A percentile compares a stretch with the other conserved stretches of the same genome.
Evolutionary conservation across 805 yeast species (phyloP).

Genomic region (Ogataea pignaliae): DNA sequence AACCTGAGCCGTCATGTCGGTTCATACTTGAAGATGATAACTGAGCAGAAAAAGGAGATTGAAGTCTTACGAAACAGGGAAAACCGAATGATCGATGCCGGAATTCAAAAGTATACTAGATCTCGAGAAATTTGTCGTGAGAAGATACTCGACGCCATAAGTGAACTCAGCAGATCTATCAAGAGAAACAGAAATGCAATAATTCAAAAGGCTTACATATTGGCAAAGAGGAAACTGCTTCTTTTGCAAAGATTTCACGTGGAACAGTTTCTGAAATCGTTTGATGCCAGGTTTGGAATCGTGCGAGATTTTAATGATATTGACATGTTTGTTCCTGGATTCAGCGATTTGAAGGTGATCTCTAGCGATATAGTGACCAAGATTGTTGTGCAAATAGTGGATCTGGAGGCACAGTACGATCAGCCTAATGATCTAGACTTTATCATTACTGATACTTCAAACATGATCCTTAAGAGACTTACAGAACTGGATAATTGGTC

Average conservation of each 20-base stretch:
- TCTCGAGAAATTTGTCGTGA: constrained; percentile 36
- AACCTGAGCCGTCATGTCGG: constrained; percentile 80
- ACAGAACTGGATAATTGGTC: constrained; percentile 56
- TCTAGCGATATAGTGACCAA: constrained; percentile 28
- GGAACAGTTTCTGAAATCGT: constrained; percentile 32
- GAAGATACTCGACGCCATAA: constrained; percentile 38
- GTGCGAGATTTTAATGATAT: constrained; percentile 10
- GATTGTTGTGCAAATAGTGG: constrained; percentile 41
- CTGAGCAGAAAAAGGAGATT: constrained; percentile 73
- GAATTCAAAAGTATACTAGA: constrained; percentile 31
- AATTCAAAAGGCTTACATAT: constrained; percentile 37
- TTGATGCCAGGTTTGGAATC: constrained; percentile 27
- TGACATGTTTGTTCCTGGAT: constrained; percentile 15
- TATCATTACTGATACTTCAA: constrained; percentile 42
- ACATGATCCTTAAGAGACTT: constrained; percentile 41
- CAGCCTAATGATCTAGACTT: constrained; percentile 49
- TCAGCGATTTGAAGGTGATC: constrained; percentile 10
- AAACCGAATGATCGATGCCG: constrained; percentile 34
- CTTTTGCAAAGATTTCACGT: constrained; percentile 19
- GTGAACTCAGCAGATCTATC: constrained; percentile 37
- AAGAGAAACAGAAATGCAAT: constrained; percentile 41
- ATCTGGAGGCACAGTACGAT: constrained; percentile 47
- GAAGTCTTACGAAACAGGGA: constrained; percentile 61
- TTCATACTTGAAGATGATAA: constrained; percentile 76
- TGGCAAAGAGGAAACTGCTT: constrained; percentile 42